Evolutionary conservation across 108 stramenopile genomes (phyloP), one percentile per base, ranked within the genome.

Genomic region (Nitzschia sp.): DNA sequence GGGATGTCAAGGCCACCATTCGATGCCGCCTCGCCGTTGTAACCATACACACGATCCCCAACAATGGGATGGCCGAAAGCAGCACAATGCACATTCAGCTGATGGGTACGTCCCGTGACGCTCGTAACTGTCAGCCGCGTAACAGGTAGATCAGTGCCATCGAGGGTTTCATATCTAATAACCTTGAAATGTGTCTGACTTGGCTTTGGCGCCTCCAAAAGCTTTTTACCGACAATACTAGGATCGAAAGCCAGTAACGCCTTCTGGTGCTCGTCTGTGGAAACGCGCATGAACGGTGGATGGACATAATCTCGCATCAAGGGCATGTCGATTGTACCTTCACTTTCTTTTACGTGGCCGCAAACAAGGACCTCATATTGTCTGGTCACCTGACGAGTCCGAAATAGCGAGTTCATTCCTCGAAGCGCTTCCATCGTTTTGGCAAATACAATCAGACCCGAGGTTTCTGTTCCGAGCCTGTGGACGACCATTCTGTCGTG

Each of bases 1-100:
- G 57, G 64, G 19, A 76, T 83, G 8, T 77, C 72, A 31, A 94
- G 59, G 17, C 93, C 93, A 2, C 93, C 93, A 54, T 91, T 83
- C 21, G 85, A 60, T 4, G 88, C 79, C 0, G 87, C 93, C 8
- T 80, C 83, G 17, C 93, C 93, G 59, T 79, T 64, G 28, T 76
- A 71, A 21, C 95, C 95, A 64, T 95, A 95, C 4, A 86, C 76
- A 35, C 64, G 61, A 60, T 95, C 94, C 9, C 90, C 94, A 4
- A 95, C 86, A 75, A 95, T 93, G 2, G 94, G 92, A 74, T 95
- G 94, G 6, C 94, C 94, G 75, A 93, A 85, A 15, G 88, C 89
- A 9, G 94, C 91, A 64, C 85, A 76, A 66, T 95, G 94, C 30
- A 91, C 85, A 78, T 91, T 92, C 53, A 95, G 68, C 66, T 95